Evolutionary conservation across 345 rosid species (phyloP), one percentile per base, ranked within the genome.

Genomic region (Cardiospermum halicacabum): DNA sequence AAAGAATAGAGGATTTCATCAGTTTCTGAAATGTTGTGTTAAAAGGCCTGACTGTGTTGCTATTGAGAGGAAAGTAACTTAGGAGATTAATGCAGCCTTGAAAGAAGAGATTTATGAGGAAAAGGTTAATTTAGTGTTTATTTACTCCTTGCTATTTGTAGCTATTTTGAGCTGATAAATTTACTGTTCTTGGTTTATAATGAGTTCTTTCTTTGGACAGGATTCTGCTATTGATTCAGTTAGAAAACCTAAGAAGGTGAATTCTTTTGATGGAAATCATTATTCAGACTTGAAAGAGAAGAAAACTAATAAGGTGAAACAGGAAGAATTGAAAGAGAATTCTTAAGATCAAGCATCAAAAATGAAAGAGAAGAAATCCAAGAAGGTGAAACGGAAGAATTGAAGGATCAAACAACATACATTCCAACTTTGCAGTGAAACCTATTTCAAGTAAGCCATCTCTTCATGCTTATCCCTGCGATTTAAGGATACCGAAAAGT

Each of bases 1-100:
- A 92, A 87, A 64, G 77, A 71, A 40, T 75, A 69, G 65, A 96
- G 98, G 42, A 85, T 76, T 76, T 77, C 85, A 34, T 87, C 90
- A 6, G 98, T 89, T 67, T 87, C 83, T 2, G 86, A 92, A 60
- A 62, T 88, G 78, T 78, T 91, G 37, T 61, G 67, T 67, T 48
- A 75, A 69, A 58, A 87, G 88, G 39, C 69, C 73, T 50, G 84
- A 70, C 5, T 77, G 60, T 69, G 69, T 68, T 5, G 53, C 21
- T 55, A 68, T 53, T 67, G 66, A 59, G 30, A 73, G 63, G 74
- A 19, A 36, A 36, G 37, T 57, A 32, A 72, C 37, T 21, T 55
- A 65, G 40, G 68, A 67, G 25, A 25, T 3, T 3, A 68, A 60
- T 27, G 62, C 48, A 73, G 74, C 76, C 27, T 70, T 76, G 47